Evolutionary conservation across 2,329 filamentous ascomycete species (phyloP), one percentile per base, ranked within the genome.

Genomic region (Neonectria magnoliae): DNA sequence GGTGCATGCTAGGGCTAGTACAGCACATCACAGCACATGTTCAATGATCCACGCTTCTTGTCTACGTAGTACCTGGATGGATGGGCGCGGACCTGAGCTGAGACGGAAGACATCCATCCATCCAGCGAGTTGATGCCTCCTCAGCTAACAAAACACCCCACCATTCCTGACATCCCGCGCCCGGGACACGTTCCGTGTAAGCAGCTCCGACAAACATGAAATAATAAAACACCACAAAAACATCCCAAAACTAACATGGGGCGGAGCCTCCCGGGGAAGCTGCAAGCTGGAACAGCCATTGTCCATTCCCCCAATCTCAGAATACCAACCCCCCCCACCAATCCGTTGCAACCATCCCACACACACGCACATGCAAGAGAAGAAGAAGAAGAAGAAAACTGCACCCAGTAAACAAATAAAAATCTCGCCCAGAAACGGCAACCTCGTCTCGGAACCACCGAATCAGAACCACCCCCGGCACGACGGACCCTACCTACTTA

Each of bases 401-500:
- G 10, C 7, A 42, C 8, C 2, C 11, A 42, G 38, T 42, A 42
- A 16, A 42, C 9, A 48, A 48, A 42, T 18, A 48, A 48, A 48
- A 27, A 25, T 48, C 31, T 50, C 50, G 31, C 53, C 55, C 42
- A 22, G 33, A 41, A 69, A 65, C 57, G 64, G 68, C 59, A 66
- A 52, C 60, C 52, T 45, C 58, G 47, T 48, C 53, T 60, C 50
- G 20, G 42, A 52, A 20, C 38, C 57, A 42, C 62, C 71, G 66
- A 73, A 73, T 71, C 68, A 71, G 69, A 69, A 33, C 20, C n/a
- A 11, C 22, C 33, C 41, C 60, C 70, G 68, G 55, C 58, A 71
- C 62, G 60, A 68, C 63, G 52, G 59, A 56, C 62, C 69, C 64
- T 27, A 10, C 27, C 16, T 13, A 16, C 36, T 16, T 38, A 38